These are phyloP conservation scores for Pulveroboletus ravenelii DNA, from an alignment of 768 basidiomycete species.

Conservation along the genomic window DNA sequence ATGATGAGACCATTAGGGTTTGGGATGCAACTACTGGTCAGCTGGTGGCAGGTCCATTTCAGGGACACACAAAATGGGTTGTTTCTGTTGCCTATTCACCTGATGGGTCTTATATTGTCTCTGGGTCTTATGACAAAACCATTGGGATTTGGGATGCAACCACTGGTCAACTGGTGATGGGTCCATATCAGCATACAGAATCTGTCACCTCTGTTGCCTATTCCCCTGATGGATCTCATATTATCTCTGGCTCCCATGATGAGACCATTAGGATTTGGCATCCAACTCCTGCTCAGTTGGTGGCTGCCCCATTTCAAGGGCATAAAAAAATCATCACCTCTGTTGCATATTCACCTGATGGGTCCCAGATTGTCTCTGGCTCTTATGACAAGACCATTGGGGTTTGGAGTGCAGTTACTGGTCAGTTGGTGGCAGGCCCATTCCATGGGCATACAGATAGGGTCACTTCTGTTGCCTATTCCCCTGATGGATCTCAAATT, in stretches of 20 bases:
- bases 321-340: constrained; percentile 4
- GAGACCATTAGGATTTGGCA: not conserved
- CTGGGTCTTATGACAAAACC: not conserved
- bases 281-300: not conserved
- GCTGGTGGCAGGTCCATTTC: too few species aligned
- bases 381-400: not conserved
- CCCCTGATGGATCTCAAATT: too few species aligned
- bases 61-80: too few species aligned
- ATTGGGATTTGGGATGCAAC: constrained; percentile 10
- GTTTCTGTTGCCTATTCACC: too few species aligned
- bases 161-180: too few species aligned
- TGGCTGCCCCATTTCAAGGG: not conserved
- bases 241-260: too few species aligned
- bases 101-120: not conserved
- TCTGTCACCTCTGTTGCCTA: too few species aligned
- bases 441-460: too few species aligned
- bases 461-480: too few species aligned
- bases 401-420: constrained; percentile 14
- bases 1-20: not conserved
- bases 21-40: too few species aligned
- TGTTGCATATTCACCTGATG: constrained; percentile 7
- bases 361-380: not conserved
- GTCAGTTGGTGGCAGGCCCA: not conserved
- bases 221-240: too few species aligned
- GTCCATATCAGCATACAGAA: too few species aligned